Conservation (phyloP, 164 flowering plant species). For the Aristolochia fimbriata region DNA sequence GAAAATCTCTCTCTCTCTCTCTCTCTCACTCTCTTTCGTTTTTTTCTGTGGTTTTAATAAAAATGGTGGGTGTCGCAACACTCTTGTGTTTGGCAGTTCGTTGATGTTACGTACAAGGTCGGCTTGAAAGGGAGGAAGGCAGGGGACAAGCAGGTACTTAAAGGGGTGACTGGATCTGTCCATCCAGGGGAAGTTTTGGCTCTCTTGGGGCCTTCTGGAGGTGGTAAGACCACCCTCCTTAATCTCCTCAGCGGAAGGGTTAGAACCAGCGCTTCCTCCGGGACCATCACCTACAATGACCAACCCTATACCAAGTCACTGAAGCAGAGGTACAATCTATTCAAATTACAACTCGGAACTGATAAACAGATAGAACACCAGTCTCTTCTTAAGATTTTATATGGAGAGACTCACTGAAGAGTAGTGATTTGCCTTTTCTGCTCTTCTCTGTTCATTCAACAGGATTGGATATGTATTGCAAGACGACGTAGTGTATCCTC, state of each 20-base stretch:
- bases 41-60: too few species aligned
- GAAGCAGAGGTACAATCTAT: constrained; percentile 1
- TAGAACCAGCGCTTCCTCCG: background rate
- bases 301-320: constrained; percentile 3
- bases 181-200: constrained; percentile 9
- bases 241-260: constrained; percentile 8
- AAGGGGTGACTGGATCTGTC: constrained; percentile 6
- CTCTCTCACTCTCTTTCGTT: too few species aligned
- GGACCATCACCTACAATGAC: constrained; percentile 7
- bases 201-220: constrained; percentile 7
- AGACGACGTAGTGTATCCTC: constrained; percentile 3
- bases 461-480: constrained; percentile 5
- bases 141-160: constrained; percentile 1
- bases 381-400: too few species aligned
- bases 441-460: background rate
- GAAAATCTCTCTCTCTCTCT: background rate
- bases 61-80: background rate
- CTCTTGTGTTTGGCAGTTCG: constrained; percentile 8
- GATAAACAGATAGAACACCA: too few species aligned
- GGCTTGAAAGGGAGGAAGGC: background rate
- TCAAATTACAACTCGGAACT: too few species aligned
- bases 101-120: constrained; percentile 24
- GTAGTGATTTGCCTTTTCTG: too few species aligned
- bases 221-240: constrained; percentile 8
- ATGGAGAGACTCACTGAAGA: too few species aligned